phyloP scores from a whole-genome alignment of 2,329 filamentous ascomycete genomes.

The Calonectria pteridis region DNA sequence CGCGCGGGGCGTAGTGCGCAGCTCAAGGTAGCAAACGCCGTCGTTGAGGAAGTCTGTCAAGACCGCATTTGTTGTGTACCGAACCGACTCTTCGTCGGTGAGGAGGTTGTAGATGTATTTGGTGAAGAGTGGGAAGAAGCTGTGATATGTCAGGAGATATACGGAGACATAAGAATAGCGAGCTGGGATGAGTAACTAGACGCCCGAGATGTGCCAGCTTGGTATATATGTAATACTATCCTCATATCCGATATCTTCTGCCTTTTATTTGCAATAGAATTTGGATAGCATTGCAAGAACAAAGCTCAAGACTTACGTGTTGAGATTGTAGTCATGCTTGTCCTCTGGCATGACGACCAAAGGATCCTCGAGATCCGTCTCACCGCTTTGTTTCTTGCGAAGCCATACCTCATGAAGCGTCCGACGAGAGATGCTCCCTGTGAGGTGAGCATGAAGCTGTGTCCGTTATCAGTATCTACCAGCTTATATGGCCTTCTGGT shows the following conservation, averaged over 20 bases:
- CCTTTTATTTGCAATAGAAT: neutral
- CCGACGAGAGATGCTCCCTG: constrained; percentile 79
- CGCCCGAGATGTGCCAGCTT: neutral
- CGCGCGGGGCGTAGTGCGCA: constrained; percentile 82
- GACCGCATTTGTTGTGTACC: constrained; percentile 74
- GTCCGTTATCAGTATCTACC: neutral
- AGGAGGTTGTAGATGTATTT: constrained; percentile 84
- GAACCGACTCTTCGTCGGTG: constrained; percentile 70
- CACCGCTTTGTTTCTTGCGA: constrained; percentile 65
- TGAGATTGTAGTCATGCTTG: constrained; percentile 79
- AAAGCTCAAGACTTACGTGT: constrained; percentile 65
- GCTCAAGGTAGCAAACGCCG: constrained; percentile 82
- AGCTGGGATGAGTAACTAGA: neutral
- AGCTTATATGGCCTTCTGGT: neutral
- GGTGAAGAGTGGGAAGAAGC: constrained; percentile 84
- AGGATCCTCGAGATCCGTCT: constrained; percentile 74
- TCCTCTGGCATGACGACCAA: constrained; percentile 74
- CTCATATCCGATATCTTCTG: neutral
- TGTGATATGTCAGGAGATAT: constrained; percentile 44
- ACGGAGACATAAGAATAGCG: neutral
- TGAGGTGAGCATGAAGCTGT: constrained; percentile 84
- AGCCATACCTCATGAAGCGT: constrained; percentile 82
- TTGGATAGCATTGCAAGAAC: too few species aligned
- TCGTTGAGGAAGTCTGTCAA: constrained; percentile 76
- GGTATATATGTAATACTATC: neutral